phyloP scores from a whole-genome alignment of 176 grass and related monocot species.

The Ananas comosus region DNA sequence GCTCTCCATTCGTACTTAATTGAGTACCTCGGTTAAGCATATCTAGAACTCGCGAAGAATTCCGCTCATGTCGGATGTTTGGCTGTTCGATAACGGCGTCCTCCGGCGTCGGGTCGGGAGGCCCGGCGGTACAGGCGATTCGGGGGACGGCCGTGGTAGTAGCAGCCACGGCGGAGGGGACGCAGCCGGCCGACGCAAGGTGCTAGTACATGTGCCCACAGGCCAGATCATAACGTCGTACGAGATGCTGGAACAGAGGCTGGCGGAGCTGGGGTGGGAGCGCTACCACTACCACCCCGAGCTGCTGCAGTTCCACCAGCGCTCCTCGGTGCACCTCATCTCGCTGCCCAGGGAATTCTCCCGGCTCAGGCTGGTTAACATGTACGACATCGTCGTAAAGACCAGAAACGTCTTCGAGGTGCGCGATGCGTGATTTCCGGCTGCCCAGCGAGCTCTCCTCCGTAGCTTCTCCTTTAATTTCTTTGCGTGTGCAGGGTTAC shows the following conservation, averaged over 20 bases:
- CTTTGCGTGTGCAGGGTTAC: too few relatives aligned
- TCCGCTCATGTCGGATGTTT: constrained; percentile 51
- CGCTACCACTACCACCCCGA: constrained; percentile 54
- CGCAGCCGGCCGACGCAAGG: constrained; percentile 26
- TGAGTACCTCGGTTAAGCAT: too few relatives aligned
- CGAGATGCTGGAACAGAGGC: constrained; percentile 47
- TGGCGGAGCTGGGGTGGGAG: constrained; percentile 61
- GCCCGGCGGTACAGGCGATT: constrained; percentile 4
- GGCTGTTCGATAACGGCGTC: constrained; percentile 71
- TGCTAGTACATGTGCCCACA: constrained; percentile 60
- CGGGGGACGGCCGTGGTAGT: too few relatives aligned
- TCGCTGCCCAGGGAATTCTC: constrained; percentile 62
- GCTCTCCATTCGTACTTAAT: too few relatives aligned
- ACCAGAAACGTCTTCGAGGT: constrained; percentile 76
- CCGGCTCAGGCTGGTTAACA: constrained; percentile 58
- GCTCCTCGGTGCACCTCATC: constrained; percentile 70
- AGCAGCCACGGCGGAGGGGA: neutral
- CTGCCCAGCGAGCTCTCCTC: too few relatives aligned
- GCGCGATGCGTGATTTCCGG: constrained; percentile 39
- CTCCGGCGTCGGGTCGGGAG: constrained; percentile 39
- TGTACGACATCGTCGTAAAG: constrained; percentile 89
- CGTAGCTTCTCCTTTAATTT: too few relatives aligned
- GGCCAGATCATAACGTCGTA: constrained; percentile 62
- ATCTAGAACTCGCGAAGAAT: too few relatives aligned
- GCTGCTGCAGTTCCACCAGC: constrained; percentile 75